Evolutionary conservation across 1,284 basidiomycete species (phyloP).

Genomic region (Blastosporella zonata): DNA sequence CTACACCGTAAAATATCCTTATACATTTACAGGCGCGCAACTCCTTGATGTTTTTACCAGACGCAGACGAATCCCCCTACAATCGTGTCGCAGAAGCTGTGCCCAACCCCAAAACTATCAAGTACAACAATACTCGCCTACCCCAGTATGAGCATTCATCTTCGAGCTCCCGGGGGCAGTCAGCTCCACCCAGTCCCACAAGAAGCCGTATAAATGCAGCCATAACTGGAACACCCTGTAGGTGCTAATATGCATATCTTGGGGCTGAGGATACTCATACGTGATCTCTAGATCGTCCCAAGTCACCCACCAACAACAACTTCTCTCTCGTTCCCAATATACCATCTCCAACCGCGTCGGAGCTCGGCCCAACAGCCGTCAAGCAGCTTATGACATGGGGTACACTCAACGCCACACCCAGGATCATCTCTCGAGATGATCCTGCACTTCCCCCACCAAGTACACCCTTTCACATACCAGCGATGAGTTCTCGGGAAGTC

Average conservation of each 20-base stretch:
- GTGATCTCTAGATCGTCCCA: slow-evolving; percentile 50
- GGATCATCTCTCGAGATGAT: slow-evolving; percentile 72
- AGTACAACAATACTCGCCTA: slow-evolving; percentile 78
- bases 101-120: slow-evolving; percentile 63
- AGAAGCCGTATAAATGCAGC: slow-evolving; percentile 86
- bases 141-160: slow-evolving; percentile 58
- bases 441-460: slow-evolving; percentile 44
- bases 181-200: slow-evolving; percentile 81
- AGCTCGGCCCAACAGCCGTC: slow-evolving; percentile 71
- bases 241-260: slow-evolving; percentile 22
- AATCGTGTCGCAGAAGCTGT: slow-evolving; percentile 42
- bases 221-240: slow-evolving; percentile 80
- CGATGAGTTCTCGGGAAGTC: slow-evolving; percentile 69
- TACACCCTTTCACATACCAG: slow-evolving; percentile 71
- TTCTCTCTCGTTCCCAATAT: slow-evolving; percentile 78
- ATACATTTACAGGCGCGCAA: slow-evolving; percentile 68
- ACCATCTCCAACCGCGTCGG: slow-evolving; percentile 82
- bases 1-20: not conserved
- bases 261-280: slow-evolving; percentile 16
- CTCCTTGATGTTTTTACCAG: slow-evolving; percentile 89
- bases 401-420: slow-evolving; percentile 81
- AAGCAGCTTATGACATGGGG: slow-evolving; percentile 95
- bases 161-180: slow-evolving; percentile 39
- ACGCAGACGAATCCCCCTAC: slow-evolving; percentile 84
- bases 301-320: slow-evolving; percentile 51